Conservation (phyloP, 148 eudicot species). For the Bassia scoparia region DNA sequence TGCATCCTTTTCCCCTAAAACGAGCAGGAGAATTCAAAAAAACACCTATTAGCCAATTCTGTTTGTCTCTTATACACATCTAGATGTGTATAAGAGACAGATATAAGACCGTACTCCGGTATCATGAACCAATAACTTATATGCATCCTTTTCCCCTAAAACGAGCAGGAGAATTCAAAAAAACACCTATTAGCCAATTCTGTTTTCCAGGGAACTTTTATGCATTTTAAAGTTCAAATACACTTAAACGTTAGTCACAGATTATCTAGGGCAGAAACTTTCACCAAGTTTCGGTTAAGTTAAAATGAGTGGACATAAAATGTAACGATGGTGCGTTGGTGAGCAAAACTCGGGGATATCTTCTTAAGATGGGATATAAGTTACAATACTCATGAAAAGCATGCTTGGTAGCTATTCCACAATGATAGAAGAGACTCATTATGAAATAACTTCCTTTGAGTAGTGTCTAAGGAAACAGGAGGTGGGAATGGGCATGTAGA, state of each 20-base stretch:
- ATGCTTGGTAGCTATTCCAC: neutral
- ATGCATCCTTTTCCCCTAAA: neutral
- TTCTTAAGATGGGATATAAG: neutral
- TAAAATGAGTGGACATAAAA: neutral
- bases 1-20: neutral
- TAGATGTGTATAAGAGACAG: too few relatives aligned
- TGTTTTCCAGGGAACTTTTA: neutral
- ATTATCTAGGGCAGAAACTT: neutral
- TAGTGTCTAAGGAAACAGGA: slow-evolving; percentile 26
- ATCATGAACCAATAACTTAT: neutral
- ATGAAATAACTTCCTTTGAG: slow-evolving; percentile 30
- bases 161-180: neutral
- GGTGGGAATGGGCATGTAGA: slow-evolving; percentile 15
- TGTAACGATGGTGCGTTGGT: neutral
- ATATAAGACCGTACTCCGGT: neutral
- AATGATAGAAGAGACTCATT: slow-evolving; percentile 19
- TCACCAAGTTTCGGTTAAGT: neutral
- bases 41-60: neutral
- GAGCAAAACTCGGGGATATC: neutral
- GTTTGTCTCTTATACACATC: too few relatives aligned
- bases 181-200: neutral
- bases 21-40: neutral
- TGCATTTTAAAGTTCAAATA: neutral
- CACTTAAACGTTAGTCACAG: neutral
- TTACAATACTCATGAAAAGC: slow-evolving; percentile 10